Evolutionary conservation across 2,329 filamentous ascomycete genomes (phyloP).

Genomic region (Pleoardoris graminearum): DNA sequence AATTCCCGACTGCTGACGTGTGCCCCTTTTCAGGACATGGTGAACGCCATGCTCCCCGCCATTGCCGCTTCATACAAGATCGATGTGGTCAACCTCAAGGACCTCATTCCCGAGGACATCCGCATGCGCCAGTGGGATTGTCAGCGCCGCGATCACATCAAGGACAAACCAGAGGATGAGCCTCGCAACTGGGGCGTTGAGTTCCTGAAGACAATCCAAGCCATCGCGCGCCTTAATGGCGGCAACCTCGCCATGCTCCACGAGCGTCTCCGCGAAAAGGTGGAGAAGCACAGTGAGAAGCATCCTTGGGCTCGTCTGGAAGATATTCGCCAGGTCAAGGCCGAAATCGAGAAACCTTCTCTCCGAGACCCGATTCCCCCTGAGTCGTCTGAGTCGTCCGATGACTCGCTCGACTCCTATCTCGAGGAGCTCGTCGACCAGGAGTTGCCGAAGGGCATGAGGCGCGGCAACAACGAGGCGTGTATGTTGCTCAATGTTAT

Average conservation of each 20-base stretch:
- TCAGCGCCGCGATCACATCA: conserved; percentile 40
- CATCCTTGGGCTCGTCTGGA: conserved; percentile 38
- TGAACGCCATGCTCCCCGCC: conserved; percentile 36
- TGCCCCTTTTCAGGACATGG: conserved; percentile 11
- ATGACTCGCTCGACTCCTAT: conserved; percentile 32
- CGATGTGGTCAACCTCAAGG: conserved; percentile 15
- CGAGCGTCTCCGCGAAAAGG: conserved; percentile 28
- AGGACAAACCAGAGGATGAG: conserved; percentile 37
- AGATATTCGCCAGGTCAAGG: conserved; percentile 38
- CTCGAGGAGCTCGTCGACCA: conserved; percentile 36
- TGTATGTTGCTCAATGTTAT: conserved; percentile 5
- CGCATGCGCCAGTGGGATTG: conserved; percentile 44
- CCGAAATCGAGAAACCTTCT: conserved; percentile 35
- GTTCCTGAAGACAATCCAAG: conserved; percentile 39
- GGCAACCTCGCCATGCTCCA: conserved; percentile 33
- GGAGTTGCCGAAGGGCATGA: conserved; percentile 24
- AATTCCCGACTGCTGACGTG: no score
- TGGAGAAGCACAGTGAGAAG: conserved; percentile 28
- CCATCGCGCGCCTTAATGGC: conserved; percentile 35
- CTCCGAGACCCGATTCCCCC: conserved; percentile 3
- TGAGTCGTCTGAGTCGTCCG: conserved; percentile 16
- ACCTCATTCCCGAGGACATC: conserved; percentile 41
- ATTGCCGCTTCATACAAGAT: conserved; percentile 33
- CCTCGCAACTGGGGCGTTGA: conserved; percentile 44
- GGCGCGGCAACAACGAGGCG: conserved; percentile 28